phyloP scores from a whole-genome alignment of 2,329 filamentous ascomycete species.

The Colletotrichum falcatum region DNA sequence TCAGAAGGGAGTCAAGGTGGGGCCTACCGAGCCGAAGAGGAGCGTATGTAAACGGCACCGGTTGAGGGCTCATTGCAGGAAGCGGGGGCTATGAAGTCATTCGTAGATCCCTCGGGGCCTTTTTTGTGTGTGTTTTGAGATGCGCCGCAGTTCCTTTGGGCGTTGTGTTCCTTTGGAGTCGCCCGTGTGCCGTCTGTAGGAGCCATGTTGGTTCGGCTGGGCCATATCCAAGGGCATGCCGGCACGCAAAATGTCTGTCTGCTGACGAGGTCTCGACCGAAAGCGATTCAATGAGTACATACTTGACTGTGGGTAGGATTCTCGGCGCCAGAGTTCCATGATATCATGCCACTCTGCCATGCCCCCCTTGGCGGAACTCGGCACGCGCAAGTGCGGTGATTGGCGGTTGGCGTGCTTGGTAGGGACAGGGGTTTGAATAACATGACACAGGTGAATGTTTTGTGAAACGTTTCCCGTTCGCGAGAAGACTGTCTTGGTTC shows the following conservation, averaged over 20 bases:
- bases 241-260: not conserved
- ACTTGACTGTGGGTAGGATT: not conserved
- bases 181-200: not conserved
- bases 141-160: constrained; percentile 2
- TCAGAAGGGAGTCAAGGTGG: not conserved
- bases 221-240: not conserved
- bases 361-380: constrained; percentile 38
- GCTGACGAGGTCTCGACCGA: not conserved
- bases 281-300: not conserved
- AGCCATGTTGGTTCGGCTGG: not conserved
- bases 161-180: not conserved
- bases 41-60: constrained; percentile 23
- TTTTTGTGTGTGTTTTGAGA: constrained; percentile 11
- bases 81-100: constrained; percentile 26
- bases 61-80: constrained; percentile 22
- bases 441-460: constrained; percentile 40
- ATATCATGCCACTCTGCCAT: constrained; percentile 37
- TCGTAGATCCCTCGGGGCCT: not conserved
- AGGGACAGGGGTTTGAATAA: constrained; percentile 15
- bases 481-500: constrained; percentile 1
- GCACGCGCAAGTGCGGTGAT: constrained; percentile 29
- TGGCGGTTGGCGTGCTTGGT: constrained; percentile 18
- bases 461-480: constrained; percentile 39
- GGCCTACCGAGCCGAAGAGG: not conserved
- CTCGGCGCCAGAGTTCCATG: constrained; percentile 35